A percentile compares a stretch with the other conserved stretches of the same genome.
Evolutionary conservation across 2,329 filamentous ascomycete species (phyloP).

Genomic region (Epichloe glyceriae): DNA sequence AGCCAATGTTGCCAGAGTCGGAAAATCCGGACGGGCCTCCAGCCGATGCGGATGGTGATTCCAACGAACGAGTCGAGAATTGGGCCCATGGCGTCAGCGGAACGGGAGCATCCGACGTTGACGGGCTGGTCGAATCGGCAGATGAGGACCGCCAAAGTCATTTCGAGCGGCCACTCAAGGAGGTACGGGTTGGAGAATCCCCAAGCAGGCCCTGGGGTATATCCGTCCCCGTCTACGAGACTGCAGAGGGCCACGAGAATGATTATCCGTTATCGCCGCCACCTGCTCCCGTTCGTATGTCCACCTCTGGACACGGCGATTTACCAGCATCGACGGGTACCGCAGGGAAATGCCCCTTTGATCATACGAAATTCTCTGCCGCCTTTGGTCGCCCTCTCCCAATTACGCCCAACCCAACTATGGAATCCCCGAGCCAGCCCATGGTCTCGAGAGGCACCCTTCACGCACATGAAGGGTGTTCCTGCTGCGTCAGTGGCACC

Average conservation of each 20-base stretch:
- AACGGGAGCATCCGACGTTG: constrained; percentile 25
- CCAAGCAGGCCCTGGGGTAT: constrained; percentile 92
- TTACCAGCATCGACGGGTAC: constrained; percentile 7
- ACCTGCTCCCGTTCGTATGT: constrained; percentile 42
- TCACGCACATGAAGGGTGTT: constrained; percentile 10
- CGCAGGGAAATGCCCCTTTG: constrained; percentile 45
- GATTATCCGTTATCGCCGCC: constrained; percentile 40
- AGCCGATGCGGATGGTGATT: constrained; percentile 35
- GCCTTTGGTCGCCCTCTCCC: constrained; percentile 18
- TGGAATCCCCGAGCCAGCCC: constrained; percentile 6
- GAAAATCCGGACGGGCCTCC: constrained; percentile 31
- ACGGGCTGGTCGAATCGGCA: constrained; percentile 23
- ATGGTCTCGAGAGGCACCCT: constrained; percentile 9
- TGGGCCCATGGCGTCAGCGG: constrained; percentile 72
- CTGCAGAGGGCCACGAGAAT: constrained; percentile 19
- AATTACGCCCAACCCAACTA: constrained; percentile 7
- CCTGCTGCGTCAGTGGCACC: constrained; percentile 5
- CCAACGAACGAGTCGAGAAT: constrained; percentile 63
- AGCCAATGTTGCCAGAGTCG: constrained; percentile 61
- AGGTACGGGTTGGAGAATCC: constrained; percentile 85
- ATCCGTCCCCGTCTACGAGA: constrained; percentile 52
- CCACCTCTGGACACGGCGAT: constrained; percentile 20
- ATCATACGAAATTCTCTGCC: constrained; percentile 31
- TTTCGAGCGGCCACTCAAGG: constrained; percentile 76
- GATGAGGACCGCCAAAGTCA: constrained; percentile 52